Conservation (phyloP, 768 basidiomycete species). For the Lentinula raphanica region DNA sequence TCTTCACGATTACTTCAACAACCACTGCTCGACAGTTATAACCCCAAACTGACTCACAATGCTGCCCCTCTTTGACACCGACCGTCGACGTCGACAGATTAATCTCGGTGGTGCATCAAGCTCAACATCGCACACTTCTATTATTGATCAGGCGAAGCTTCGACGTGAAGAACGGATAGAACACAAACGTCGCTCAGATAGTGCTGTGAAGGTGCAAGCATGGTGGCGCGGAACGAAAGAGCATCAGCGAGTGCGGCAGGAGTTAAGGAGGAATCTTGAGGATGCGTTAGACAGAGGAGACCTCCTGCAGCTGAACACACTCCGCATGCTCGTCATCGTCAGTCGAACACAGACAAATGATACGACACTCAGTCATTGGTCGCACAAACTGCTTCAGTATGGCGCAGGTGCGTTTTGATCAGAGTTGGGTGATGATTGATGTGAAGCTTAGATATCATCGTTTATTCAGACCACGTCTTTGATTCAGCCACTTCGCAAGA, state of each 20-base stretch:
- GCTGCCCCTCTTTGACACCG: conserved; percentile 21
- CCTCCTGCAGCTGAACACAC: conserved; percentile 41
- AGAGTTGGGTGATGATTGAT: background rate
- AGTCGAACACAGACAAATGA: conserved; percentile 30
- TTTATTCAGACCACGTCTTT: background rate
- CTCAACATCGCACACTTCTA: conserved; percentile 44
- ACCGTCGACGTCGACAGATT: conserved; percentile 54
- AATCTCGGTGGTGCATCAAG: conserved; percentile 68
- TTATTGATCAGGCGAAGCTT: conserved; percentile 60
- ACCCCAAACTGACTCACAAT: background rate
- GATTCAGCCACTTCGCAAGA: background rate
- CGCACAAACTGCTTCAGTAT: conserved; percentile 8
- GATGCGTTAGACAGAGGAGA: conserved; percentile 30
- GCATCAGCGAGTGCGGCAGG: conserved; percentile 31
- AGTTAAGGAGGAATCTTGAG: conserved; percentile 48
- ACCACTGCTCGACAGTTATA: no score
- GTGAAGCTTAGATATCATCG: background rate
- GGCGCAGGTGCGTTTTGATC: background rate
- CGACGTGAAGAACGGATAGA: conserved; percentile 55
- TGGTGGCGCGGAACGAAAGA: conserved; percentile 60
- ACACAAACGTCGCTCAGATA: conserved; percentile 50
- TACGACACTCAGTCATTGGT: conserved; percentile 27
- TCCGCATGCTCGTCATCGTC: conserved; percentile 63
- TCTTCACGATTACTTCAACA: no score
- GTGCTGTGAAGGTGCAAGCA: conserved; percentile 57